Conservation (phyloP, 2,329 filamentous ascomycete genomes). For the Scytalidium sp. region DNA sequence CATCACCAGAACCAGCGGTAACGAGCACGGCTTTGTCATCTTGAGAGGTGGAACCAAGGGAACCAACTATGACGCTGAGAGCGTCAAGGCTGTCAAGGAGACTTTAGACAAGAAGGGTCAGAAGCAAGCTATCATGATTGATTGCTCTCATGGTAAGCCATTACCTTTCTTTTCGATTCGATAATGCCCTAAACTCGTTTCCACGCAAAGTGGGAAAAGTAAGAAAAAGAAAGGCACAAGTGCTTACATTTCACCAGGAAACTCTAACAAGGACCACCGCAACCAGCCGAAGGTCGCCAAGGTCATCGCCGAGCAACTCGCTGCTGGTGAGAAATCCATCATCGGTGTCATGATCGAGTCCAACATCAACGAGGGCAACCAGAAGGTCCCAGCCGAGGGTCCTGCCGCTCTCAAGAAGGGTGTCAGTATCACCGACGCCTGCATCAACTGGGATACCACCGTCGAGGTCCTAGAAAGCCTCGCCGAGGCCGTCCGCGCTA, state of each 20-base stretch:
- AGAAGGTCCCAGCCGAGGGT: constrained; percentile 84
- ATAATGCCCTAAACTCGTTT: neutral
- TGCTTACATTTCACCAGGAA: constrained; percentile 60
- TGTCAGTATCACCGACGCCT: constrained; percentile 93
- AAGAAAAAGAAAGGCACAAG: constrained; percentile 5
- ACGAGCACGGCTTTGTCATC: constrained; percentile 97
- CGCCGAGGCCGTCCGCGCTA: constrained; percentile 75
- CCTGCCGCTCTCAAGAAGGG: constrained; percentile 77
- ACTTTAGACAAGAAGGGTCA: constrained; percentile 78
- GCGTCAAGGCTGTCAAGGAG: constrained; percentile 75
- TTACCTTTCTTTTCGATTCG: neutral
- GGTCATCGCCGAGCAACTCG: constrained; percentile 78
- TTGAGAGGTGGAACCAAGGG: constrained; percentile 87
- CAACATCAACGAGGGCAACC: constrained; percentile 88
- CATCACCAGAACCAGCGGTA: constrained; percentile 89
- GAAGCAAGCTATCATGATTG: constrained; percentile 90
- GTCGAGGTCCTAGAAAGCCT: constrained; percentile 79
- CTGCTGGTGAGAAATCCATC: constrained; percentile 81
- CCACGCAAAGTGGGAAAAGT: no score
- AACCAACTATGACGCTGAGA: constrained; percentile 89
- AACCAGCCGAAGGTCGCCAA: constrained; percentile 95
- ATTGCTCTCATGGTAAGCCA: constrained; percentile 86
- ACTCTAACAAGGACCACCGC: constrained; percentile 95
- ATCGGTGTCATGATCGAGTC: constrained; percentile 99
- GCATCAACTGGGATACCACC: constrained; percentile 89